Percentiles rank a stretch among this genome's conserved stretches.
phyloP scores from a whole-genome alignment of 2,329 filamentous ascomycete genomes.

The Venturia aucupariae region DNA sequence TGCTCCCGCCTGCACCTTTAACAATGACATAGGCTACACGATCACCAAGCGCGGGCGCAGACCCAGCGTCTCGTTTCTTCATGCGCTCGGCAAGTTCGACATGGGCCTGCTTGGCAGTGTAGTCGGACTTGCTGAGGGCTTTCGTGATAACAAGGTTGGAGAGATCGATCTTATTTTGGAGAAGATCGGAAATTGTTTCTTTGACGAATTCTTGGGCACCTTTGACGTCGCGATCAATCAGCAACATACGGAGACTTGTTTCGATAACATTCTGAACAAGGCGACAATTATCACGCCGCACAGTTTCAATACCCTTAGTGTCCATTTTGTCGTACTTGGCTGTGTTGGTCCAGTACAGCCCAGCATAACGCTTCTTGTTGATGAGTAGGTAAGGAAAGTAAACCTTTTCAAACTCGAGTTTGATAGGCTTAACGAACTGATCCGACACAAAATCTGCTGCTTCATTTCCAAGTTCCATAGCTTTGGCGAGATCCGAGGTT shows the following conservation, averaged over 20 bases:
- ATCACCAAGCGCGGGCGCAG: conserved; percentile 84
- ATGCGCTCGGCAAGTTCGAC: conserved; percentile 92
- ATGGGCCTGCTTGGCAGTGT: conserved; percentile 88
- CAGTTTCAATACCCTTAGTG: conserved; percentile 97
- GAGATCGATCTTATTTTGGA: conserved; percentile 98
- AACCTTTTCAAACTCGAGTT: conserved; percentile 98
- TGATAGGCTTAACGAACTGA: conserved; percentile 95
- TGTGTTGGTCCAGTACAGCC: conserved; percentile 92
- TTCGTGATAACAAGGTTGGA: conserved; percentile 99
- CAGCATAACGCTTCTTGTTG: conserved; percentile 99
- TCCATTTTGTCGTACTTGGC: conserved; percentile 99
- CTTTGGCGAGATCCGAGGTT: conserved; percentile 71
- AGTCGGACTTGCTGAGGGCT: conserved; percentile 73
- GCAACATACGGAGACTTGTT: conserved; percentile 86
- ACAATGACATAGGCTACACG: conserved; percentile 98
- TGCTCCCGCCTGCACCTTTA: conserved; percentile 78
- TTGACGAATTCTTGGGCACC: conserved; percentile 98
- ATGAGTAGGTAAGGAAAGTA: conserved; percentile 97
- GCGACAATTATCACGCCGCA: conserved; percentile 90
- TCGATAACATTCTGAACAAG: conserved; percentile 96
- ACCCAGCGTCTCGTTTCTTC: conserved; percentile 93
- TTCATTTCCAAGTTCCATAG: conserved; percentile 94
- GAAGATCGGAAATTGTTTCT: conserved; percentile 82
- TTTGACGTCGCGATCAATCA: conserved; percentile 84
- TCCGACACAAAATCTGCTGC: conserved; percentile 79